Evolutionary conservation across 176 grass and related monocot species (phyloP).

Genomic region (Elymus sibiricus): DNA sequence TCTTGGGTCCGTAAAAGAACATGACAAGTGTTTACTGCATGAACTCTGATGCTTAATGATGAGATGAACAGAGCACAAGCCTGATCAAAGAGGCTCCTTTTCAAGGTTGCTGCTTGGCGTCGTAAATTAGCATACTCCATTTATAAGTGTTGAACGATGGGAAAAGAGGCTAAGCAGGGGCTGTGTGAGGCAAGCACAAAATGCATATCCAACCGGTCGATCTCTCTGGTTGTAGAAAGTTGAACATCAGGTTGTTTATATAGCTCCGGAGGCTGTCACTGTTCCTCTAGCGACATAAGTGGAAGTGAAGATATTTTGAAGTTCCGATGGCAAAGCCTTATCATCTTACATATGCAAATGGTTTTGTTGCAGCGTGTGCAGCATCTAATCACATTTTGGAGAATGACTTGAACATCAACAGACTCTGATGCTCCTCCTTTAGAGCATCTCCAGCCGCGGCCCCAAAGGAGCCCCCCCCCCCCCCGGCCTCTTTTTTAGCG

Average conservation of each 20-base stretch:
- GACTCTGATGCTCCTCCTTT: conserved; percentile 25
- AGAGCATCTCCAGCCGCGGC: no score
- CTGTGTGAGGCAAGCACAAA: conserved; percentile 27
- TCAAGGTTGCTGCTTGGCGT: conserved; percentile 65
- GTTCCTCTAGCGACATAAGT: conserved; percentile 23
- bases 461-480: no score
- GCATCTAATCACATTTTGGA: conserved; percentile 43
- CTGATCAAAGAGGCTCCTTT: conserved; percentile 79
- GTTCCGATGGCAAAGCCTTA: conserved; percentile 25
- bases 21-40: background rate
- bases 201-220: background rate
- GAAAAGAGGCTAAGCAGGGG: conserved; percentile 16
- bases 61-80: conserved; percentile 34
- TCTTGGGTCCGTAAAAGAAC: background rate
- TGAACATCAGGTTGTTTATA: conserved; percentile 49
- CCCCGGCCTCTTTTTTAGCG: no score
- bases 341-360: conserved; percentile 14
- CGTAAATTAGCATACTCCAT: conserved; percentile 74
- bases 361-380: conserved; percentile 45
- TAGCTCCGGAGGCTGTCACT: conserved; percentile 39
- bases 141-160: conserved; percentile 23
- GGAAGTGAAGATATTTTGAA: conserved; percentile 44
- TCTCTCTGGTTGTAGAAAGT: conserved; percentile 16
- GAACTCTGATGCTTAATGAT: conserved; percentile 16
- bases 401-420: conserved; percentile 31